phyloP scores from a whole-genome alignment of 2,329 filamentous ascomycete genomes.

The Tolypocladium amazonense region DNA sequence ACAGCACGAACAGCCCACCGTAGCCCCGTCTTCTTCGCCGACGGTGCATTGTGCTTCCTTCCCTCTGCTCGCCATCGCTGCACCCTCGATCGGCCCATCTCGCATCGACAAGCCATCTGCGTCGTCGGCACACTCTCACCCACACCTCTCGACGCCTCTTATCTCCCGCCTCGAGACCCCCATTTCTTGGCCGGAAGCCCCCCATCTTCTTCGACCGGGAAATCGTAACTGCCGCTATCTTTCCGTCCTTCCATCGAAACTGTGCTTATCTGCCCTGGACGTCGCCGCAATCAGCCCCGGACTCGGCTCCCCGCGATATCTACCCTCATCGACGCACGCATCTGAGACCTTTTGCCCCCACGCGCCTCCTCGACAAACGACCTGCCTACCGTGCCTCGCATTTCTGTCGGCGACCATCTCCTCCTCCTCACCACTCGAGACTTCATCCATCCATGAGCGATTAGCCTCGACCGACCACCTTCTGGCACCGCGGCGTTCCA shows the following conservation, averaged over 20 bases:
- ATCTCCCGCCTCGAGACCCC: not conserved
- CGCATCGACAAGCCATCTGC: not conserved
- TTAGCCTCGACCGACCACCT: not conserved
- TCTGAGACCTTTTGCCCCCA: not conserved
- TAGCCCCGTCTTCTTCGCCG: not conserved
- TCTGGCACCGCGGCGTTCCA: slow-evolving; percentile 3
- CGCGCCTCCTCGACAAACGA: not conserved
- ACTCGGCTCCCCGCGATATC: slow-evolving; percentile 1
- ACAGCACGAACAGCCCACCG: not conserved
- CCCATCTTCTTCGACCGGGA: not conserved
- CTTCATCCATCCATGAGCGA: not conserved
- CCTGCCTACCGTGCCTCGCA: not conserved
- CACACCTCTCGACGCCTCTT: not conserved
- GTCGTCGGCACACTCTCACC: not conserved
- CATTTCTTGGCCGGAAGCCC: not conserved
- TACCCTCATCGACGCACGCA: not conserved
- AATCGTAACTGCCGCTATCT: not conserved
- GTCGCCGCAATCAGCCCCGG: not conserved
- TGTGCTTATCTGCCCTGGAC: not conserved
- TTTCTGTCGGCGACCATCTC: not conserved
- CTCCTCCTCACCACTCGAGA: not conserved
- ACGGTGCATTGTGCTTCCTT: not conserved
- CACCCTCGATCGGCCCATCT: not conserved
- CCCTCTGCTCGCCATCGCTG: not conserved
- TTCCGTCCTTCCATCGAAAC: not conserved